Percentiles rank a stretch among this genome's conserved stretches.
phyloP scores from a whole-genome alignment of 345 rosid species.

The Hibiscus trionum region DNA sequence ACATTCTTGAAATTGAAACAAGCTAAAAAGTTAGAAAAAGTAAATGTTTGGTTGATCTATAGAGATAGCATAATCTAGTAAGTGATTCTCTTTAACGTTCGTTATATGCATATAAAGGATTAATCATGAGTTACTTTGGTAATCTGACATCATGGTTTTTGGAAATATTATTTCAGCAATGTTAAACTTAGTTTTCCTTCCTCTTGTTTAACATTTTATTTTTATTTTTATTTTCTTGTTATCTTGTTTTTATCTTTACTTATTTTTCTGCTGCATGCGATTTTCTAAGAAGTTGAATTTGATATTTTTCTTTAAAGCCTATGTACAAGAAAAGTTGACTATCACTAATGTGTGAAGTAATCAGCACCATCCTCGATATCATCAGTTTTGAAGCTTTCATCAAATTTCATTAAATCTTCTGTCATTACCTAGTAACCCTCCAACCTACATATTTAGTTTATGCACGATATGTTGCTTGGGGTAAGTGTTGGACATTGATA shows the following conservation, averaged over 20 bases:
- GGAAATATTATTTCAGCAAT: neutral
- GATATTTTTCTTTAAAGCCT: neutral
- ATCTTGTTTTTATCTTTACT: neutral
- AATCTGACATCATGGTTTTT: neutral
- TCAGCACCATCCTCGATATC: slow-evolving; percentile 86
- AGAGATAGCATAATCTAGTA: neutral
- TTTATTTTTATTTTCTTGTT: too few relatives aligned
- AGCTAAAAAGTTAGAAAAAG: neutral
- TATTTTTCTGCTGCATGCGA: neutral
- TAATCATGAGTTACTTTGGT: neutral
- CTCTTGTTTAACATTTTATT: too few relatives aligned
- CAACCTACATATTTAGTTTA: too few relatives aligned
- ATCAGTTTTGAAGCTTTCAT: slow-evolving; percentile 58
- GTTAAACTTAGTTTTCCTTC: neutral
- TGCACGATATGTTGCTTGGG: neutral
- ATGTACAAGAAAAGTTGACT: neutral
- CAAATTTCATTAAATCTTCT: slow-evolving; percentile 30
- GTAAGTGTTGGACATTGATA: neutral
- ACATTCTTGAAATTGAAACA: neutral
- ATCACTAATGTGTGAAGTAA: slow-evolving; percentile 31
- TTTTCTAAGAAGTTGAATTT: neutral
- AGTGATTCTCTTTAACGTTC: neutral
- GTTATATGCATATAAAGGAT: neutral
- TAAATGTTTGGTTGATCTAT: neutral
- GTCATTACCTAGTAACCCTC: slow-evolving; percentile 52